Evolutionary conservation across 345 rosid genomes (phyloP).

Genomic region (Syzygium aromaticum): DNA sequence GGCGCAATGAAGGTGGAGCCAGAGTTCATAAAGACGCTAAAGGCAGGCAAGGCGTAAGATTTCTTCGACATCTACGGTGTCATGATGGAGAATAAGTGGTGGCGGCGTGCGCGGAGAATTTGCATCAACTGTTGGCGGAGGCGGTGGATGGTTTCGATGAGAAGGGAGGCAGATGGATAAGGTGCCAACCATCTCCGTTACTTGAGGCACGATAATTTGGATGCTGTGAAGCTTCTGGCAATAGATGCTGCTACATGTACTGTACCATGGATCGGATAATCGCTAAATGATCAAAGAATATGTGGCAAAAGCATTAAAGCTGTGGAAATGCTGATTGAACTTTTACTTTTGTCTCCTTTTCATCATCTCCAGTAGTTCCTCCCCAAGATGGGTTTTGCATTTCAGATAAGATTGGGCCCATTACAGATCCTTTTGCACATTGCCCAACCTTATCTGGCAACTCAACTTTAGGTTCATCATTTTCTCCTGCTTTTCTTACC

Average conservation of each 20-base stretch:
- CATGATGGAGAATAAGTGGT: not conserved
- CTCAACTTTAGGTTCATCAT: not conserved
- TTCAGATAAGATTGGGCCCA: not conserved
- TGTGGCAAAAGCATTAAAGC: not conserved
- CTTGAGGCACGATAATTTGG: not conserved
- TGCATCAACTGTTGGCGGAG: not conserved
- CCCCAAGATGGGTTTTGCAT: not conserved
- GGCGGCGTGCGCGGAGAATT: not conserved
- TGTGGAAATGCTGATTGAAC: not conserved
- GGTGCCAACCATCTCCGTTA: too few species aligned
- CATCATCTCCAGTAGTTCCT: not conserved
- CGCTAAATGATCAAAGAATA: too few species aligned
- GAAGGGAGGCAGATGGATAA: too few species aligned
- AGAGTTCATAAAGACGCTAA: fast-evolving
- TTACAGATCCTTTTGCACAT: not conserved
- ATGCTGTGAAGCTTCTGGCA: not conserved
- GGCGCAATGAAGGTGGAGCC: not conserved
- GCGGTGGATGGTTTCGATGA: not conserved
- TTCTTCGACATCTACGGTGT: fast-evolving
- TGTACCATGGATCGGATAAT: not conserved
- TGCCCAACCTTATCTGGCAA: not conserved
- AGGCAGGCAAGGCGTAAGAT: fast-evolving
- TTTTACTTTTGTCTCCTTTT: not conserved
- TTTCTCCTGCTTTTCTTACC: not conserved
- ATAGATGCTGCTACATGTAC: not conserved